Conservation (phyloP, 345 rosid genomes). For the Eucalyptus cloeziana region DNA sequence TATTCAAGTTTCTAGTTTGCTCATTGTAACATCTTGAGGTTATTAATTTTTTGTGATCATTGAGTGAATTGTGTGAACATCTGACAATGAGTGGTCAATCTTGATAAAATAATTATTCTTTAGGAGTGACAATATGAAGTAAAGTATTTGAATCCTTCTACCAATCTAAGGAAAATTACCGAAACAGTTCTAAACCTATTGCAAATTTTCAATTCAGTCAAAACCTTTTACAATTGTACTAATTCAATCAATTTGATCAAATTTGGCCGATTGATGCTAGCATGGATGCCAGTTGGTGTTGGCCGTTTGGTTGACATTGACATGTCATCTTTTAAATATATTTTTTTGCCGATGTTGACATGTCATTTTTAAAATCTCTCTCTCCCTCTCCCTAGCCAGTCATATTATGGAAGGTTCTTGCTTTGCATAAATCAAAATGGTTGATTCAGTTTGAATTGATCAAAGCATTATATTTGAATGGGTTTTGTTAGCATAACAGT, state of each 20-base stretch:
- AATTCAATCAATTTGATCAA: too few species aligned
- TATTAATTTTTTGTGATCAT: neutral
- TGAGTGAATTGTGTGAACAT: neutral
- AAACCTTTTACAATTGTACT: accelerated
- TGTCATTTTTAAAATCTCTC: too few species aligned
- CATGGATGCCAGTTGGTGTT: accelerated
- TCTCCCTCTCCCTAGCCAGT: too few species aligned
- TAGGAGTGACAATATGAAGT: neutral
- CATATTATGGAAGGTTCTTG: neutral
- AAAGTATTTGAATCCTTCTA: neutral
- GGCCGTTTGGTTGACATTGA: accelerated
- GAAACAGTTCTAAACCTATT: accelerated
- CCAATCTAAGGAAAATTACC: neutral
- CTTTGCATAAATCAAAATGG: neutral
- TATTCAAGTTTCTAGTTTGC: neutral
- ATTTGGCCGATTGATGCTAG: too few species aligned
- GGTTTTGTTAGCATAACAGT: too few species aligned
- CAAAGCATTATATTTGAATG: neutral
- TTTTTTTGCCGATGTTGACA: too few species aligned
- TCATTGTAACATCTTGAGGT: neutral
- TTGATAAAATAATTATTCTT: neutral
- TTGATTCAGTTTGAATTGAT: neutral
- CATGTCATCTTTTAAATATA: too few species aligned
- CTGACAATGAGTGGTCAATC: neutral
- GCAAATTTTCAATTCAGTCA: too few species aligned